A percentile compares a stretch with the other conserved stretches of the same genome.
Conservation (phyloP, 768 basidiomycete genomes). For the Kwoniella shandongensis region DNA sequence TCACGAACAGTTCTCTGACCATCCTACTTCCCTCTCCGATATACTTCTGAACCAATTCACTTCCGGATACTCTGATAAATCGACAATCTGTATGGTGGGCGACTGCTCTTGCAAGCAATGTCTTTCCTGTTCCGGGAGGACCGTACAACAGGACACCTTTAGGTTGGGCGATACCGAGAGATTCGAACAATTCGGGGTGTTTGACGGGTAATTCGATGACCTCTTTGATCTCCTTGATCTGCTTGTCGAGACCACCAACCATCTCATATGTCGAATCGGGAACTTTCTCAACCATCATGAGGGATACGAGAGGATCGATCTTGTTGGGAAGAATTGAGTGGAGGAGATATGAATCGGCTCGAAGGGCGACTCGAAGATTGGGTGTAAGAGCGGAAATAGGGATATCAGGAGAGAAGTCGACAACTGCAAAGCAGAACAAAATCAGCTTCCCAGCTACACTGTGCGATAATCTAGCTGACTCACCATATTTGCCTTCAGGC, state of each 20-base stretch:
- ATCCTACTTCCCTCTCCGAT: constrained; percentile 95
- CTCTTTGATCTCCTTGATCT: constrained; percentile 98
- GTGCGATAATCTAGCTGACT: too few species aligned
- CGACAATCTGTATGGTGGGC: constrained; percentile 97
- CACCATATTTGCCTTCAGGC: constrained; percentile 98
- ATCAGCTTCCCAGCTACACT: constrained; percentile 4
- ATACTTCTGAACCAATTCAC: constrained; percentile 95
- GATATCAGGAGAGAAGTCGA: constrained; percentile 87
- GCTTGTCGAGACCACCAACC: constrained; percentile 97
- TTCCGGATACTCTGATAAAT: constrained; percentile 92
- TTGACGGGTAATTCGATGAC: constrained; percentile 97
- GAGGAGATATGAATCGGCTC: constrained; percentile 92
- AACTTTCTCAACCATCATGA: constrained; percentile 99
- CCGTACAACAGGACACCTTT: constrained; percentile 95
- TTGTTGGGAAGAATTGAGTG: constrained; percentile 97
- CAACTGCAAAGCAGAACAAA: constrained; percentile 61
- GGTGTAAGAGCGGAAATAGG: constrained; percentile 76
- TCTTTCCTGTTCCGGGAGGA: constrained; percentile 95
- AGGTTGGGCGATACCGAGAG: constrained; percentile 93
- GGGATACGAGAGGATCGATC: constrained; percentile 93
- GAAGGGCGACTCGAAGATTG: constrained; percentile 86
- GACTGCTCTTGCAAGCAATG: constrained; percentile 87
- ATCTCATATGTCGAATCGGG: constrained; percentile 99
- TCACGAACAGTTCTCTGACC: constrained; percentile 96
- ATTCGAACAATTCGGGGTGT: constrained; percentile 94